Evolutionary conservation across 805 yeast genomes (phyloP).

Genomic region (Ogataea saltuana): DNA sequence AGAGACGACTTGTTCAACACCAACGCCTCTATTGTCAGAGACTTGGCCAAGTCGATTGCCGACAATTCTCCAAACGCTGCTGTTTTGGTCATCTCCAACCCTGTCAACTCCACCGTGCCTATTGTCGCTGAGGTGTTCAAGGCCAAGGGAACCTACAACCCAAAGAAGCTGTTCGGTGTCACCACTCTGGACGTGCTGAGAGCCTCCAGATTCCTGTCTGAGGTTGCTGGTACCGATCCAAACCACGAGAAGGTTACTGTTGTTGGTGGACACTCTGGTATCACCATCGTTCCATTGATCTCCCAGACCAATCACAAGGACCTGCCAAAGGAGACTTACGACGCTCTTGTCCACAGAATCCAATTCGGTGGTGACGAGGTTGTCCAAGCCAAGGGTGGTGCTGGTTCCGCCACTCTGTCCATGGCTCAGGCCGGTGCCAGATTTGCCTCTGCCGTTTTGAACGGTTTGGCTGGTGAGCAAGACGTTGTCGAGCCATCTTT

Average conservation of each 20-base stretch:
- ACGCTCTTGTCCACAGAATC: slow-evolving; percentile 78
- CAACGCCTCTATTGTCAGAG: slow-evolving; percentile 93
- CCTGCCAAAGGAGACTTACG: slow-evolving; percentile 63
- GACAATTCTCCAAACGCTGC: slow-evolving; percentile 83
- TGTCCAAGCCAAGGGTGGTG: slow-evolving; percentile 81
- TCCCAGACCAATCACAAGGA: slow-evolving; percentile 76
- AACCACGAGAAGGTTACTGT: slow-evolving; percentile 75
- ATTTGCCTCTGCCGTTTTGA: slow-evolving; percentile 66
- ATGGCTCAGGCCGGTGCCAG: slow-evolving; percentile 87
- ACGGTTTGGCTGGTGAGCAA: slow-evolving; percentile 49
- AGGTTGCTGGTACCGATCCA: slow-evolving; percentile 72
- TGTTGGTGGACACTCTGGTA: slow-evolving; percentile 97
- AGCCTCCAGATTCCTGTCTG: slow-evolving; percentile 80
- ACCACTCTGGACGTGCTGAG: slow-evolving; percentile 92
- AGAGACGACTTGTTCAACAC: slow-evolving; percentile 96
- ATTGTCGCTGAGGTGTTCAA: slow-evolving; percentile 92
- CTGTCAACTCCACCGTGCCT: slow-evolving; percentile 96
- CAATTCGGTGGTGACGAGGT: slow-evolving; percentile 94
- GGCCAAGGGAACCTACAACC: slow-evolving; percentile 84
- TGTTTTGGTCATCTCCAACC: slow-evolving; percentile 83
- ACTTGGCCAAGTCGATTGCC: slow-evolving; percentile 83
- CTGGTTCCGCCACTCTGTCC: slow-evolving; percentile 81
- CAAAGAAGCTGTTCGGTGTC: slow-evolving; percentile 91
- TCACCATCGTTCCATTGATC: slow-evolving; percentile 90
- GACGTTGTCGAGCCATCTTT: slow-evolving; percentile 54